Conservation (phyloP, 805 yeast species). For the Scheffersomyces stipitis region DNA sequence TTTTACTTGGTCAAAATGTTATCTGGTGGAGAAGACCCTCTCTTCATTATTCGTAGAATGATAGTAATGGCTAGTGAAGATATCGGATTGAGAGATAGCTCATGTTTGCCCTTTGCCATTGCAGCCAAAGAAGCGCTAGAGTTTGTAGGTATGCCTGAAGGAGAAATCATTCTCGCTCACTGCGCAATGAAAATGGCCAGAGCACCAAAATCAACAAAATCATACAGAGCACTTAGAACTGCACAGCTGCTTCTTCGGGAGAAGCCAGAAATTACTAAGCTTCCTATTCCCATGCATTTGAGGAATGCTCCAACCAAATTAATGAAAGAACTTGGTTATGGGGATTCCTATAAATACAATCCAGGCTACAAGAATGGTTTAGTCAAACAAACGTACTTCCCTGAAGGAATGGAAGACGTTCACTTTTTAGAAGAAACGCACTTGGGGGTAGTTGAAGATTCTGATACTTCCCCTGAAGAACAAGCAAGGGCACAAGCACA, state of each 20-base stretch:
- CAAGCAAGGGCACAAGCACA: slow-evolving; percentile 12
- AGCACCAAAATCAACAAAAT: slow-evolving; percentile 82
- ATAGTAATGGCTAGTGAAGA: slow-evolving; percentile 95
- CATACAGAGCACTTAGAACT: slow-evolving; percentile 75
- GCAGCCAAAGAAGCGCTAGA: slow-evolving; percentile 85
- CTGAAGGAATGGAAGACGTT: slow-evolving; percentile 48
- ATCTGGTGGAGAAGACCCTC: slow-evolving; percentile 90
- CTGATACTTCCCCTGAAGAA: slow-evolving; percentile 8
- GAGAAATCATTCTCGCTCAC: slow-evolving; percentile 84
- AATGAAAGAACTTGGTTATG: slow-evolving; percentile 88
- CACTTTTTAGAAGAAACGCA: slow-evolving; percentile 57
- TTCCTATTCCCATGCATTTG: slow-evolving; percentile 76
- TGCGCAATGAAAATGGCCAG: slow-evolving; percentile 88
- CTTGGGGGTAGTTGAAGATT: slow-evolving; percentile 43
- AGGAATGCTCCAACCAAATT: slow-evolving; percentile 93
- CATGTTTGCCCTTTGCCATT: slow-evolving; percentile 81
- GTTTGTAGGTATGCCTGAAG: slow-evolving; percentile 93
- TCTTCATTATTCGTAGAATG: slow-evolving; percentile 87
- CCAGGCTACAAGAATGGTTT: slow-evolving; percentile 75
- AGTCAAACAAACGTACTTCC: slow-evolving; percentile 75
- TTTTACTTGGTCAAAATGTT: slow-evolving; percentile 88
- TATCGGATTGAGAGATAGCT: slow-evolving; percentile 80
- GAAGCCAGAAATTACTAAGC: slow-evolving; percentile 58
- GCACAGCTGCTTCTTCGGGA: slow-evolving; percentile 59
- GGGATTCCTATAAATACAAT: slow-evolving; percentile 82